Conservation (phyloP, 106 monocot genomes). For the Apostasia shenzhenica region DNA sequence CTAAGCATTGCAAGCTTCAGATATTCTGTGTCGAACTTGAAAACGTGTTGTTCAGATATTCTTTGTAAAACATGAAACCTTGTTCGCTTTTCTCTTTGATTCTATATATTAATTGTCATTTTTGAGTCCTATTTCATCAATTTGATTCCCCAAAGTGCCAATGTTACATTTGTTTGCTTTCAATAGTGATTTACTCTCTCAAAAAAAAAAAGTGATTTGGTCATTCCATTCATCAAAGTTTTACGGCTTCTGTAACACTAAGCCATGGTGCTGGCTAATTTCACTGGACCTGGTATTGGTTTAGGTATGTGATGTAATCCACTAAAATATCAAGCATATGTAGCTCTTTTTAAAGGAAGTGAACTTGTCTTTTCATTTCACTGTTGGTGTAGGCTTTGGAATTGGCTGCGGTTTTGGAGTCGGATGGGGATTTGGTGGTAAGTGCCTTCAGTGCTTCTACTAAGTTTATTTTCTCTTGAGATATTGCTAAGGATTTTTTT, state of each 20-base stretch:
- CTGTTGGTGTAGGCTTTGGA: slow-evolving; percentile 47
- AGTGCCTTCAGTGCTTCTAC: neutral
- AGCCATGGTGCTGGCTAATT: slow-evolving; percentile 59
- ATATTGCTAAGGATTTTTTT: too few species aligned
- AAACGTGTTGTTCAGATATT: neutral
- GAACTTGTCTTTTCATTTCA: neutral
- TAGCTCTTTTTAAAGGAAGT: neutral
- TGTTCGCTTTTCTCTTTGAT: neutral
- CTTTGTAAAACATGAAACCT: neutral
- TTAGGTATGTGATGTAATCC: slow-evolving; percentile 32
- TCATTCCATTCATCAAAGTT: neutral
- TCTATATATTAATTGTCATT: neutral
- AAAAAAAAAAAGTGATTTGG: neutral
- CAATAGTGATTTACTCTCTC: neutral
- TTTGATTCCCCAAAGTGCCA: neutral
- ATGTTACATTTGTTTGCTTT: neutral
- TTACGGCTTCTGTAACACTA: neutral
- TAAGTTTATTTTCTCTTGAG: neutral
- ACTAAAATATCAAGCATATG: neutral
- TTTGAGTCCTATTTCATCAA: neutral
- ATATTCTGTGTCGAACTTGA: too few species aligned
- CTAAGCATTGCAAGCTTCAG: too few species aligned
- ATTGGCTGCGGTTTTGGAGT: slow-evolving; percentile 77
- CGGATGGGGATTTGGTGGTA: slow-evolving; percentile 90
- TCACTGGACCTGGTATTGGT: slow-evolving; percentile 71